These are phyloP conservation scores for Lomentospora prolificans DNA, from an alignment of 2,329 filamentous ascomycete genomes.

Conservation along the genomic window DNA sequence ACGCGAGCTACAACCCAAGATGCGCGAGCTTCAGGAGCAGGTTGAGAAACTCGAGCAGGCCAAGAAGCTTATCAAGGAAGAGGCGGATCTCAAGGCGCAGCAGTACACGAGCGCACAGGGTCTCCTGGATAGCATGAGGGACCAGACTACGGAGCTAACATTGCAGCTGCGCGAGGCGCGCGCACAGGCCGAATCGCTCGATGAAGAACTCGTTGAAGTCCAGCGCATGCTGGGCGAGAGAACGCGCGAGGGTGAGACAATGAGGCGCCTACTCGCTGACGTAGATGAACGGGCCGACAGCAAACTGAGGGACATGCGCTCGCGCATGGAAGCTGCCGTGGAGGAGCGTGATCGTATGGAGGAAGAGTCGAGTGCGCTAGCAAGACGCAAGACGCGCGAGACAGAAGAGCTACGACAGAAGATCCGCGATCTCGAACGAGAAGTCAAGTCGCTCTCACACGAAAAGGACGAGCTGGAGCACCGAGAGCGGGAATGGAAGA, in stretches of 20 bases:
- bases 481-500: conserved; percentile 64
- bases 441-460: conserved; percentile 57
- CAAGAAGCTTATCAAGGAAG: conserved; percentile 59
- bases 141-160: conserved; percentile 78
- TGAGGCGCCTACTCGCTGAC: conserved; percentile 80
- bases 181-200: conserved; percentile 71
- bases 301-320: conserved; percentile 79
- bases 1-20: conserved; percentile 56
- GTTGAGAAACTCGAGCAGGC: conserved; percentile 59
- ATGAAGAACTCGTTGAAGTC: conserved; percentile 85
- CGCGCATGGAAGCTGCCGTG: conserved; percentile 79
- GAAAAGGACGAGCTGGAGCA: conserved; percentile 72
- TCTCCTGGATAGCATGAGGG: conserved; percentile 82
- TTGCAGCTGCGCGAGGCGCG: conserved; percentile 87
- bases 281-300: conserved; percentile 74
- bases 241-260: conserved; percentile 86
- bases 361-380: conserved; percentile 74
- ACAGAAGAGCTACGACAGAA: conserved; percentile 75
- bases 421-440: conserved; percentile 71
- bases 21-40: conserved; percentile 65
- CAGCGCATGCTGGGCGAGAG: conserved; percentile 80
- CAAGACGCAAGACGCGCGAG: conserved; percentile 68
- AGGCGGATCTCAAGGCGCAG: conserved; percentile 72
- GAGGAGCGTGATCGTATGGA: conserved; percentile 90
- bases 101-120: conserved; percentile 81